Evolutionary conservation across 2,329 filamentous ascomycete genomes (phyloP).

Genomic region (Monosporascus sp.): DNA sequence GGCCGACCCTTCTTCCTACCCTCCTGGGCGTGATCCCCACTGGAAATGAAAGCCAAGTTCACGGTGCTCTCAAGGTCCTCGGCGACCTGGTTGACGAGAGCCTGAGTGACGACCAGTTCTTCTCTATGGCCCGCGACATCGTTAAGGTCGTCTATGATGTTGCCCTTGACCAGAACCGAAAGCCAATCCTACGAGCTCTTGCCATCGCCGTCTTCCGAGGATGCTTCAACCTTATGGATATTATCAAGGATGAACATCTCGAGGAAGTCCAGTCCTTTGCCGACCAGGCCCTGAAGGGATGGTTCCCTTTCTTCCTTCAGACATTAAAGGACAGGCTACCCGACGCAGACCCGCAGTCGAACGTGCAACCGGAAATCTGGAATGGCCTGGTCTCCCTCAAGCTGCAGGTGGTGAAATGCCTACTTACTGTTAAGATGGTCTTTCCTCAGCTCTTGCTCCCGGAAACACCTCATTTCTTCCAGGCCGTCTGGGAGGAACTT

Average conservation of each 20-base stretch:
- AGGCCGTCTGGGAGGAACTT: conserved; percentile 84
- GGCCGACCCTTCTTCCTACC: conserved; percentile 81
- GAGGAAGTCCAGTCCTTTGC: conserved; percentile 83
- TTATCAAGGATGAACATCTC: conserved; percentile 91
- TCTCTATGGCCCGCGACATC: conserved; percentile 79
- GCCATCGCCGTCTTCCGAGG: conserved; percentile 85
- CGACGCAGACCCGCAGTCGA: conserved; percentile 52
- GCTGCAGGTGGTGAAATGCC: conserved; percentile 86
- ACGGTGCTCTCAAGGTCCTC: conserved; percentile 84
- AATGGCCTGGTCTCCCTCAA: conserved; percentile 82
- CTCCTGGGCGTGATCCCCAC: conserved; percentile 72
- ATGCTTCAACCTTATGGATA: conserved; percentile 93
- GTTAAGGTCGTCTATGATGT: conserved; percentile 80
- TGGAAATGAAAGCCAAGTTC: conserved; percentile 73
- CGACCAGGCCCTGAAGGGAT: conserved; percentile 74
- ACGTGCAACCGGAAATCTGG: conserved; percentile 61
- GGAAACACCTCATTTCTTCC: conserved; percentile 78
- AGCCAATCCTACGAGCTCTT: conserved; percentile 71
- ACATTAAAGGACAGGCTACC: conserved; percentile 73
- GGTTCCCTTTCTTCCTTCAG: conserved; percentile 85
- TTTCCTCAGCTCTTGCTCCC: conserved; percentile 79
- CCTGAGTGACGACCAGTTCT: conserved; percentile 92
- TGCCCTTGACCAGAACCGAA: conserved; percentile 69
- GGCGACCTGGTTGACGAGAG: conserved; percentile 88
- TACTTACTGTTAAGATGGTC: conserved; percentile 81